Evolutionary conservation across 75 land plant genomes (phyloP), one percentile per base, ranked within the genome.

Genomic region (Pseudotsuga menziesii): DNA sequence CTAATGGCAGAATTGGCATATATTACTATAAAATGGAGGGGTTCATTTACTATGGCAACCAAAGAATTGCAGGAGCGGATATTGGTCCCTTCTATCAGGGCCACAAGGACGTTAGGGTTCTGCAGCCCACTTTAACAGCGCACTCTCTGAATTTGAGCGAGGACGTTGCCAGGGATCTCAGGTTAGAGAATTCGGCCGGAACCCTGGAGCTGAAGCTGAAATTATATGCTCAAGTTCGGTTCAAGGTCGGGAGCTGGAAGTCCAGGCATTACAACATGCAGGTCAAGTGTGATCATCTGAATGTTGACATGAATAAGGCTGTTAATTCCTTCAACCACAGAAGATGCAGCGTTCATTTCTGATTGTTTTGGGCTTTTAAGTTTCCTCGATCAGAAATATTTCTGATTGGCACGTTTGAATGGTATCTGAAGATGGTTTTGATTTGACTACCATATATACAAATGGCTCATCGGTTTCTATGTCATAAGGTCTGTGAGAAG

Each of bases 1-100:
- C 95, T 13, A 94, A 94, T 81, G 79, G 71, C 61, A 81, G 87
- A 23, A 85, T 94, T 52, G 87, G 88, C 29, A 78, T 89, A 74
- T 80, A 87, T 80, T 94, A 89, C 79, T 88, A 88, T 55, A 15
- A 82, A 32, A 81, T 90, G 77, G 71, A 75, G 22, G 83, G 55
- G 26, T 69, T 79, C 23, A 76, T 87, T 36, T 84, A 55, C 75
- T 92, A 85, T 77, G 54, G 61, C 61, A 88, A 86, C 20, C 75
- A 82, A 32, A 14, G 11, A 26, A 57, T 94, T 26, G 94, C 91
- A 57, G 27, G 76, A 36, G 66, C 80, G 9, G 72, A 83, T 29
- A 17, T 79, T 58, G 44, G 74, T 32, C 23, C 78, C 57, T 92
- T 90, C 76, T 87, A 87, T 58, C 95, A 94, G 76, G 84, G 85